Percentiles rank a stretch among this genome's conserved stretches.
Evolutionary conservation across 2,329 filamentous ascomycete genomes (phyloP).

Genomic region (Claviceps digitariae): DNA sequence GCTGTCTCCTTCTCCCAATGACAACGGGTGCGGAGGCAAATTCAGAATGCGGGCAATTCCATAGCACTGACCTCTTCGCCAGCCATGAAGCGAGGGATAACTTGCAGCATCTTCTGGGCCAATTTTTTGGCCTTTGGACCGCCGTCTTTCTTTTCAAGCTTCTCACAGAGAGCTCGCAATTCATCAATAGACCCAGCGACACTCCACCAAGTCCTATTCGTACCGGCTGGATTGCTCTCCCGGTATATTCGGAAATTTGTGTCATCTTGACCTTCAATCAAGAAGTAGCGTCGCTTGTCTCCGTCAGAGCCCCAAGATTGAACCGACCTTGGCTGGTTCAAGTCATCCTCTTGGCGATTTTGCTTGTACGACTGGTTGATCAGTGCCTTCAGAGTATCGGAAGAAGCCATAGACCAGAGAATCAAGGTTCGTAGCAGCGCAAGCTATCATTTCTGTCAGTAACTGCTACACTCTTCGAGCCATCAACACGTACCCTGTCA

Average conservation of each 20-base stretch:
- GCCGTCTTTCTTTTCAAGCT: constrained; percentile 62
- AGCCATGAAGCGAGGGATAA: constrained; percentile 81
- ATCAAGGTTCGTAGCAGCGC: constrained; percentile 70
- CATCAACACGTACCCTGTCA: constrained; percentile 51
- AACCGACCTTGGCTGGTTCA: constrained; percentile 78
- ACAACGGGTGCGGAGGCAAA: too few relatives aligned
- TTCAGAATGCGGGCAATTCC: not conserved
- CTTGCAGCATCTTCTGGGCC: constrained; percentile 61
- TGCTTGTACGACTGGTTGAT: constrained; percentile 86
- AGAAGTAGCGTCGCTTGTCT: constrained; percentile 82
- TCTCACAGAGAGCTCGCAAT: constrained; percentile 59
- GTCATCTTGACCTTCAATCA: constrained; percentile 88
- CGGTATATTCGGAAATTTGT: constrained; percentile 89
- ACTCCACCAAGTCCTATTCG: constrained; percentile 77
- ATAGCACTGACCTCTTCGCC: constrained; percentile 61
- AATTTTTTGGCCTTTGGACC: constrained; percentile 69
- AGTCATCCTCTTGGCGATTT: constrained; percentile 61
- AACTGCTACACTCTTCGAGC: not conserved
- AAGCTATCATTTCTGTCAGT: constrained; percentile 40
- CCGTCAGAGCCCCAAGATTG: constrained; percentile 85
- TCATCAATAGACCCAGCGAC: constrained; percentile 87
- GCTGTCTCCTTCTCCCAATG: not conserved
- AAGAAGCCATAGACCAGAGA: constrained; percentile 80
- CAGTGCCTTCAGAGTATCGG: constrained; percentile 65
- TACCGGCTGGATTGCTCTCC: constrained; percentile 71